Evolutionary conservation across 805 yeast genomes (phyloP).

Genomic region (Candida nemodendra): DNA sequence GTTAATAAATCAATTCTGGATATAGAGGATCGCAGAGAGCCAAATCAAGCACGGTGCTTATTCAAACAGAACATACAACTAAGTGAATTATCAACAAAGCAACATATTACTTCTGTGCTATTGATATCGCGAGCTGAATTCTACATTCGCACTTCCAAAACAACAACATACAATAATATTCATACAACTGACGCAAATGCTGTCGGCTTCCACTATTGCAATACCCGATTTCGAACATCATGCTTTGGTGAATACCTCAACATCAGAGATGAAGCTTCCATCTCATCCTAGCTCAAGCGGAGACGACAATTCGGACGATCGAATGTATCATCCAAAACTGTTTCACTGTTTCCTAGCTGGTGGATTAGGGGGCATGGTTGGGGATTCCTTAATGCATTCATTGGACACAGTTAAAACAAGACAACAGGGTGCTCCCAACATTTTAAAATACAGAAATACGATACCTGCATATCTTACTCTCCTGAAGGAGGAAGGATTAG

Average conservation of each 20-base stretch:
- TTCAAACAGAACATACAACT: no score
- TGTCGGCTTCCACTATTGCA: slow-evolving; percentile 16
- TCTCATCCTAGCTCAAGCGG: slow-evolving; percentile 1
- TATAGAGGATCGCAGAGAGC: no score
- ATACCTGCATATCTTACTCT: slow-evolving; percentile 73
- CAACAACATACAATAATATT: no score
- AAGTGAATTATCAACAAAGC: no score
- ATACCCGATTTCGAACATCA: slow-evolving; percentile 12
- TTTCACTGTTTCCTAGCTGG: slow-evolving; percentile 78
- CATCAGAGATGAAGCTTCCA: neutral
- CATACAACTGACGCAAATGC: slow-evolving; percentile 14
- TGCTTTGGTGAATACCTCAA: neutral
- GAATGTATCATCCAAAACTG: slow-evolving; percentile 39
- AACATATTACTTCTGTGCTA: no score
- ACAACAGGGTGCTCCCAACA: slow-evolving; percentile 88
- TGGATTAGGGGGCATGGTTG: slow-evolving; percentile 91
- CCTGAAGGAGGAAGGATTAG: slow-evolving; percentile 78
- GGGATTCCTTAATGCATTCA: slow-evolving; percentile 93
- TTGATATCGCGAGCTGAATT: no score
- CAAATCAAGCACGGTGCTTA: no score
- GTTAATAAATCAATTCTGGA: no score
- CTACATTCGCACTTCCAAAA: no score
- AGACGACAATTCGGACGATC: slow-evolving; percentile 4
- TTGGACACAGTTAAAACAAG: slow-evolving; percentile 95
- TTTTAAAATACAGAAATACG: slow-evolving; percentile 69